These are phyloP conservation scores for Ceratocystis lukuohia DNA, from an alignment of 2,329 filamentous ascomycete genomes.

Conservation along the genomic window DNA sequence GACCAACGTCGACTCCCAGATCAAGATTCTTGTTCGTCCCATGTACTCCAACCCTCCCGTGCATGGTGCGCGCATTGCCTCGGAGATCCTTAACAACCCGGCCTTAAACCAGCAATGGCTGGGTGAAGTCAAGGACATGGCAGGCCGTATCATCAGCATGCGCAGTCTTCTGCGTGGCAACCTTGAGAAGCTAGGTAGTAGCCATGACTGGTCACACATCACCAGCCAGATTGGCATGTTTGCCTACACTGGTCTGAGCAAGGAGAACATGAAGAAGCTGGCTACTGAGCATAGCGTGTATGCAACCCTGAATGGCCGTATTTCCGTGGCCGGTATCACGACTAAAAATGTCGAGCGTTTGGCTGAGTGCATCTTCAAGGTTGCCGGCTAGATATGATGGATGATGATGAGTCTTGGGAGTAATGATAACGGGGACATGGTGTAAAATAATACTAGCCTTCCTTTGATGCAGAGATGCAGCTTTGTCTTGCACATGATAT, in stretches of 20 bases:
- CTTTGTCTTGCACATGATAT: background rate
- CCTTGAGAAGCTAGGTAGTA: slow-evolving; percentile 85
- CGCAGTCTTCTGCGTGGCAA: slow-evolving; percentile 86
- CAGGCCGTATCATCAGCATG: slow-evolving; percentile 98
- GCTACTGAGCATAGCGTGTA: slow-evolving; percentile 97
- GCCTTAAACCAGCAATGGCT: slow-evolving; percentile 88
- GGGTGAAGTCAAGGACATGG: slow-evolving; percentile 94
- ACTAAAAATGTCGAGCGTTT: slow-evolving; percentile 64
- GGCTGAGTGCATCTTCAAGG: slow-evolving; percentile 72
- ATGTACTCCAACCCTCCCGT: slow-evolving; percentile 97
- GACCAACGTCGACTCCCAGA: slow-evolving; percentile 88
- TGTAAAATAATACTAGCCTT: slow-evolving; percentile 16
- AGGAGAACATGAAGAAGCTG: slow-evolving; percentile 81
- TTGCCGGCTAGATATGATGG: slow-evolving; percentile 46
- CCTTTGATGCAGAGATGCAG: background rate
- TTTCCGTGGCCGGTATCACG: slow-evolving; percentile 76
- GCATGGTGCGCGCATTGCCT: slow-evolving; percentile 88
- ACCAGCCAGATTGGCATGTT: slow-evolving; percentile 99
- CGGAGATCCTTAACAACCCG: slow-evolving; percentile 77
- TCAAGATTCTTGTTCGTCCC: slow-evolving; percentile 95
- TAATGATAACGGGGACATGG: background rate
- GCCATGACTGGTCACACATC: slow-evolving; percentile 98
- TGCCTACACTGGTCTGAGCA: slow-evolving; percentile 84
- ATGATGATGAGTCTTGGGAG: background rate
- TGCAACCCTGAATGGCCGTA: slow-evolving; percentile 82